These are phyloP conservation scores for Halophytophthora batemanensis DNA, from an alignment of 352 stramenopile genomes.

Conservation along the genomic window DNA sequence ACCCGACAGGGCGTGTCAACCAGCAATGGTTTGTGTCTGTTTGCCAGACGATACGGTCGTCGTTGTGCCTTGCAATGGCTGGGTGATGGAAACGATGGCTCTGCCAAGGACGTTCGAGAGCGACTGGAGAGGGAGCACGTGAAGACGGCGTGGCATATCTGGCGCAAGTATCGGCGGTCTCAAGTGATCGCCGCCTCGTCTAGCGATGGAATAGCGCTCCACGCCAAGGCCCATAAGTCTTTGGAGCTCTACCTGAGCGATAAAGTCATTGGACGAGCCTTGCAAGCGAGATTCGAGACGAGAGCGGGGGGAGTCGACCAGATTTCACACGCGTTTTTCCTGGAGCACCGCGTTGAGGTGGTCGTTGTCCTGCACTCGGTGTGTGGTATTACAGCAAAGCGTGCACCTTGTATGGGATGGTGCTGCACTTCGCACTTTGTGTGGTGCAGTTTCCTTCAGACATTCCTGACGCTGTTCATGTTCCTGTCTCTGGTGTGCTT, in stretches of 20 bases:
- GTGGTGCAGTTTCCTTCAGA: constrained; percentile 17
- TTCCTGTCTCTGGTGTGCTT: no score
- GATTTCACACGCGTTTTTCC: constrained; percentile 42
- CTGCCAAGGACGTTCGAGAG: constrained; percentile 28
- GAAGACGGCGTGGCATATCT: constrained; percentile 67
- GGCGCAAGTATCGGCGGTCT: constrained; percentile 58
- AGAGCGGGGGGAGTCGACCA: constrained; percentile 9
- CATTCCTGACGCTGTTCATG: no score
- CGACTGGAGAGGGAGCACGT: constrained; percentile 62
- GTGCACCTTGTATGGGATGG: no score
- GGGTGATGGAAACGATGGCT: constrained; percentile 6
- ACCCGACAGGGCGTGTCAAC: background rate
- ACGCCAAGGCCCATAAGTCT: constrained; percentile 54
- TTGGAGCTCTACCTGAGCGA: constrained; percentile 64
- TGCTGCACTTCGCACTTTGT: no score
- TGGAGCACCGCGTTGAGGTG: constrained; percentile 39
- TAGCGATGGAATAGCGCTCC: constrained; percentile 11
- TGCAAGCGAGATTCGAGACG: constrained; percentile 37
- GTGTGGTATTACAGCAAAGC: no score
- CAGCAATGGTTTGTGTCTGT: constrained; percentile 38
- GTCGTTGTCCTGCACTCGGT: constrained; percentile 50
- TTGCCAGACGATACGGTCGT: constrained; percentile 53
- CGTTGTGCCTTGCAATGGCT: constrained; percentile 64
- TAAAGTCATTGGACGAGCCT: constrained; percentile 44
- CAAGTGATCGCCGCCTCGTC: constrained; percentile 11